These are phyloP conservation scores for Taphrina sp. DNA, from an alignment of 1,139 yeast species.

Conservation along the genomic window DNA sequence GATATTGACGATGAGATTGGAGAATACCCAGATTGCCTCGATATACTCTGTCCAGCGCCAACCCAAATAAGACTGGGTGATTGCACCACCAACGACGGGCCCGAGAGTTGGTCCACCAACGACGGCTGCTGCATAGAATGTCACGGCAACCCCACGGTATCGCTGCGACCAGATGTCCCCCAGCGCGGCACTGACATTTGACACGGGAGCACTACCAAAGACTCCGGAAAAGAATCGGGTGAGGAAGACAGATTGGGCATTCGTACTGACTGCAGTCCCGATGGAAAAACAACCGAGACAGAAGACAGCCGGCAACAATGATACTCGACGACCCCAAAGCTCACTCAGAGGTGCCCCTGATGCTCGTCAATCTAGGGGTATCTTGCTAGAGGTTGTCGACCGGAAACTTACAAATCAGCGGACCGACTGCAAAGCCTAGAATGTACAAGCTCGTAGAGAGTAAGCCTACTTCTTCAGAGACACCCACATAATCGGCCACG, in stretches of 20 bases:
- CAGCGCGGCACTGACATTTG: constrained; percentile 84
- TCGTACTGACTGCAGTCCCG: constrained; percentile 58
- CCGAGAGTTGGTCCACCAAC: constrained; percentile 71
- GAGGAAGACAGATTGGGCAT: constrained; percentile 54
- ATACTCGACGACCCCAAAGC: constrained; percentile 52
- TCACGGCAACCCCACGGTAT: constrained; percentile 57
- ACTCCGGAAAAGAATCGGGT: constrained; percentile 77
- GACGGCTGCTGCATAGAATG: constrained; percentile 53
- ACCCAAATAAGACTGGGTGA: constrained; percentile 42
- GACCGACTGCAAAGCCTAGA: constrained; percentile 51
- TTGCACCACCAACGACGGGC: constrained; percentile 67
- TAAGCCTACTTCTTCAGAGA: constrained; percentile 59
- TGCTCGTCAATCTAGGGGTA: too few relatives aligned
- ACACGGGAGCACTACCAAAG: constrained; percentile 77
- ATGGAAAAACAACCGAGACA: constrained; percentile 58
- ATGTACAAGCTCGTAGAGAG: constrained; percentile 67
- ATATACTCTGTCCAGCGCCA: constrained; percentile 65
- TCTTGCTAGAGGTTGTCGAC: too few relatives aligned
- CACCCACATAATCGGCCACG: constrained; percentile 46
- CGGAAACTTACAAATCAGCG: too few relatives aligned
- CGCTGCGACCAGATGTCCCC: constrained; percentile 69
- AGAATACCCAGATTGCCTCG: constrained; percentile 42
- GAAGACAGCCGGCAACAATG: constrained; percentile 57
- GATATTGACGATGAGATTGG: constrained; percentile 9
- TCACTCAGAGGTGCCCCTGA: constrained; percentile 76